These are phyloP conservation scores for Stenogyne calaminthoides DNA, from an alignment of 305 asterid genomes.

Conservation along the genomic window DNA sequence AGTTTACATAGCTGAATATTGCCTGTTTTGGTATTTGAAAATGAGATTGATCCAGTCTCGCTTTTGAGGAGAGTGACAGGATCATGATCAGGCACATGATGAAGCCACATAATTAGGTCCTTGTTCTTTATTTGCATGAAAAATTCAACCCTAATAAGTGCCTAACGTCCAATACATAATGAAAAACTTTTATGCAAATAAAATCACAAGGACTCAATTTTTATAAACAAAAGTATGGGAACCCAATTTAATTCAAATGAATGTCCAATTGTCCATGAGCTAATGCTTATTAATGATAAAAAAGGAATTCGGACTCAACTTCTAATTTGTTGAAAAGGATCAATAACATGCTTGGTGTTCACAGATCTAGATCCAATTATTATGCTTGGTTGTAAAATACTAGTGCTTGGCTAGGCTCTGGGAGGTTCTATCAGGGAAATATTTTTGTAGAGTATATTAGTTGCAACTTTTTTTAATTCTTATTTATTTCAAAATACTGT, in stretches of 20 bases:
- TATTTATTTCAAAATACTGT: conserved; percentile 9
- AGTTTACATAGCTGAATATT: conserved; percentile 16
- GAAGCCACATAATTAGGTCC: conserved; percentile 2
- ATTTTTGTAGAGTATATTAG: conserved; percentile 5
- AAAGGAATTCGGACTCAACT: not conserved
- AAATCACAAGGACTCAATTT: not conserved
- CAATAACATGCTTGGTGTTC: not conserved
- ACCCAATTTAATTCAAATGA: not conserved
- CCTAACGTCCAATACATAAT: not conserved
- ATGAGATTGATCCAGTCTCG: conserved; percentile 14
- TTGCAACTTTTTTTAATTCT: not conserved
- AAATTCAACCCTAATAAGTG: not conserved
- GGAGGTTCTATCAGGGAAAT: conserved; percentile 4
- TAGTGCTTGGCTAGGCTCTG: conserved; percentile 7
- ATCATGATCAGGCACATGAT: too few relatives aligned
- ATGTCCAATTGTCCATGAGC: not conserved
- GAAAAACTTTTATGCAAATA: not conserved
- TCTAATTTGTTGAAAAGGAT: conserved; percentile 3
- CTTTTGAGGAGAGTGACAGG: conserved; percentile 19
- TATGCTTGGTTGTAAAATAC: conserved; percentile 13
- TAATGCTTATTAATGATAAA: not conserved
- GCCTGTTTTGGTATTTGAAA: conserved; percentile 16
- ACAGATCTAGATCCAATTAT: conserved; percentile 19
- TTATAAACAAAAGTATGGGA: not conserved
- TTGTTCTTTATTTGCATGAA: not conserved